Evolutionary conservation across 2,329 filamentous ascomycete species (phyloP).

Genomic region (Phialophora tarda): DNA sequence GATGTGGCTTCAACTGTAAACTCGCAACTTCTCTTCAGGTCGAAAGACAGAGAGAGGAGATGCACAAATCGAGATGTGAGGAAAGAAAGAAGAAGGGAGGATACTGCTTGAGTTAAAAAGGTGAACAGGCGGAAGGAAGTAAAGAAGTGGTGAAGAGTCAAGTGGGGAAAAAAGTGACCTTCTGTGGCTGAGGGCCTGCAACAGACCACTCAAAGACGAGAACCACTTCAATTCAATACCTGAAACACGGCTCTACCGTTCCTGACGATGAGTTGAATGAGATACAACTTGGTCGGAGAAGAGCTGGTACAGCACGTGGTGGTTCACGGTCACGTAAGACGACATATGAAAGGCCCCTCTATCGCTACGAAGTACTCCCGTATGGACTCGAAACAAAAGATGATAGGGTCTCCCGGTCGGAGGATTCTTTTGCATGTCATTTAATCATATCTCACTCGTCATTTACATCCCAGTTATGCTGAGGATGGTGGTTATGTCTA

Average conservation of each 20-base stretch:
- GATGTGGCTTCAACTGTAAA: not conserved
- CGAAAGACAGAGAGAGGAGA: not conserved
- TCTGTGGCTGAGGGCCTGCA: not conserved
- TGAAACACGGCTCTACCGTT: not conserved
- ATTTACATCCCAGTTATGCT: not conserved
- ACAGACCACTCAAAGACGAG: not conserved
- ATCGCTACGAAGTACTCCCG: not conserved
- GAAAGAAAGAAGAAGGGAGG: not conserved
- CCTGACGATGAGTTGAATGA: not conserved
- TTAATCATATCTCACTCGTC: not conserved
- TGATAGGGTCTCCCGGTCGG: not conserved
- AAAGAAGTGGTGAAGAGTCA: not conserved
- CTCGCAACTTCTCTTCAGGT: not conserved
- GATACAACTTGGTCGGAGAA: not conserved
- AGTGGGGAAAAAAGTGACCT: not conserved
- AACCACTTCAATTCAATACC: not conserved
- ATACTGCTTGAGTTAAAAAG: not conserved
- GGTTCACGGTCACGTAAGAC: not conserved
- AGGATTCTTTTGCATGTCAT: not conserved
- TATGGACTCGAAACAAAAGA: not conserved
- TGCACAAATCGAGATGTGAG: not conserved
- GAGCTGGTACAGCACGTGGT: not conserved
- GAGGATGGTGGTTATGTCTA: not conserved
- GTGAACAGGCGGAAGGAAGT: not conserved
- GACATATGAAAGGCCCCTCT: not conserved